Percentiles rank a stretch among this genome's conserved stretches.
Conservation (phyloP, 1,139 yeast species). For the Zygoascus hellenicus region DNA sequence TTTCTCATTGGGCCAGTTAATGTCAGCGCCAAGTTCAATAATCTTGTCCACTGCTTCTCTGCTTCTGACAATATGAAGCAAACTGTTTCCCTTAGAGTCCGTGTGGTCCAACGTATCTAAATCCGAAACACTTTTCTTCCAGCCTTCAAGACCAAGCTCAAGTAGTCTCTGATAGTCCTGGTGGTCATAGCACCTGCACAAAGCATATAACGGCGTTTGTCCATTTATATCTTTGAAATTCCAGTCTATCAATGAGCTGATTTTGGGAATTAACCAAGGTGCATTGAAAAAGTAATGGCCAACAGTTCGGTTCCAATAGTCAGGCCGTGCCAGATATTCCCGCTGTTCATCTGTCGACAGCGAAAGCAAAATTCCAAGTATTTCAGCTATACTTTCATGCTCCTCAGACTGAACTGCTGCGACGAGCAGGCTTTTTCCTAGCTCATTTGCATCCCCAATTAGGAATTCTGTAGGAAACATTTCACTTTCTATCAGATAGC, state of each 20-base stretch:
- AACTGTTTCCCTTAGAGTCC: constrained; percentile 67
- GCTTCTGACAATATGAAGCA: constrained; percentile 63
- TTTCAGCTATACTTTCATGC: constrained; percentile 41
- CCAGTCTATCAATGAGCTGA: constrained; percentile 70
- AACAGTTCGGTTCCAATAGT: constrained; percentile 48
- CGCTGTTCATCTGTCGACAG: constrained; percentile 44
- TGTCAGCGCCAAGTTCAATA: constrained; percentile 40
- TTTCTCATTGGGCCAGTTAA: constrained; percentile 58
- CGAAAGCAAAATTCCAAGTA: constrained; percentile 46
- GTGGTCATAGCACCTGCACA: constrained; percentile 81
- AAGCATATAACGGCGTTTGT: constrained; percentile 74
- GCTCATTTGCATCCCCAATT: constrained; percentile 53
- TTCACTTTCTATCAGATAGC: constrained; percentile 36
- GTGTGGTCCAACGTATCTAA: constrained; percentile 46
- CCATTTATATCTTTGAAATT: constrained; percentile 55
- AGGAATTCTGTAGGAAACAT: constrained; percentile 63
- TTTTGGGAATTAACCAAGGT: constrained; percentile 43
- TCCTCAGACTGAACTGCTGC: constrained; percentile 56
- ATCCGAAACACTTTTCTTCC: constrained; percentile 15
- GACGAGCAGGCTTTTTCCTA: constrained; percentile 51
- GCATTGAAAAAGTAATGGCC: constrained; percentile 75
- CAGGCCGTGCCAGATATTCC: constrained; percentile 47
- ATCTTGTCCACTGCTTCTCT: constrained; percentile 39
- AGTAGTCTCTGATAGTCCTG: constrained; percentile 51
- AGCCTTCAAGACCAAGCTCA: constrained; percentile 40